These are phyloP conservation scores for Oryza glumipatula DNA, from an alignment of 176 grass and related monocot genomes.

Conservation along the genomic window DNA sequence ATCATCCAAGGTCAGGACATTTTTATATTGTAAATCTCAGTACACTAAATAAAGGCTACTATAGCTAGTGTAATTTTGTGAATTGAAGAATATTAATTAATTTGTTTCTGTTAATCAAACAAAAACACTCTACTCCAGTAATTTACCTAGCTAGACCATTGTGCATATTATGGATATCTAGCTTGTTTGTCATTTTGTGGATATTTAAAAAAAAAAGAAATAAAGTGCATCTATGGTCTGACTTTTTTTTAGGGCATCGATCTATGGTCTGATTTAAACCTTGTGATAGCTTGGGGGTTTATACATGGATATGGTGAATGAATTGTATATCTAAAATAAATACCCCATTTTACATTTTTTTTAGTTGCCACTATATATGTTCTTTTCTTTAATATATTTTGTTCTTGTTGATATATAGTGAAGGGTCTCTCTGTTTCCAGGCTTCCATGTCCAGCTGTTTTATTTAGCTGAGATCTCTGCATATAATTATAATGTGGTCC, in stretches of 20 bases:
- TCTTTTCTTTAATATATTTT: not conserved
- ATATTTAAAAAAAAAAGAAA: not conserved
- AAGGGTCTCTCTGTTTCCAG: not conserved
- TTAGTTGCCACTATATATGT: not conserved
- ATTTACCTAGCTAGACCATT: not conserved
- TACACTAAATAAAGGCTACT: not conserved
- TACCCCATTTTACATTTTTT: not conserved
- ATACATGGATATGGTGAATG: not conserved
- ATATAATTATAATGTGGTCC: not conserved
- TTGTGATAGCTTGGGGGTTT: too few relatives aligned
- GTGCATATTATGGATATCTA: not conserved
- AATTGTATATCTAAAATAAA: not conserved
- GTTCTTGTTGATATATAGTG: not conserved
- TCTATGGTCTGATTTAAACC: not conserved
- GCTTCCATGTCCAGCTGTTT: not conserved
- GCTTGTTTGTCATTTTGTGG: not conserved
- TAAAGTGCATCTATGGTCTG: too few relatives aligned
- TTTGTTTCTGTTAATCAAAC: not conserved
- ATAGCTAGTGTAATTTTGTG: not conserved
- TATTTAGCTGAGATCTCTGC: not conserved
- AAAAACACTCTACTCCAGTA: not conserved
- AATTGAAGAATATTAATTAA: not conserved
- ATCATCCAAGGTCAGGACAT: not conserved
- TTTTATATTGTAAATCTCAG: not conserved
- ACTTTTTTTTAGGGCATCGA: not conserved